Evolutionary conservation across 2,329 filamentous ascomycete genomes (phyloP).

Genomic region (Clarireedia paspali): DNA sequence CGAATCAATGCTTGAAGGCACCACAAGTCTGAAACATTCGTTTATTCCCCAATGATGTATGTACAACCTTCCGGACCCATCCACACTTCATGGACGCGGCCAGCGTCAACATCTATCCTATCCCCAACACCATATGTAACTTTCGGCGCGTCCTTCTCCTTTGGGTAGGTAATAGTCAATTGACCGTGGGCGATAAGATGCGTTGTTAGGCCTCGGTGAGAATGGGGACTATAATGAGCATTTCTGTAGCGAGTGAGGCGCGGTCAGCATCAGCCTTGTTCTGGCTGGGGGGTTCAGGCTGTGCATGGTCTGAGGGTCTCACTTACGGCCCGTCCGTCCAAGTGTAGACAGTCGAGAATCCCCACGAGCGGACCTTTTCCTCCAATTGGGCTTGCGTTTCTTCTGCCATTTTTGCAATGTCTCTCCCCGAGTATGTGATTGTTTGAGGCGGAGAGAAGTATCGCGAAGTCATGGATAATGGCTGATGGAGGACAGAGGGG

Average conservation of each 20-base stretch:
- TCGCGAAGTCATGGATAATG: not conserved
- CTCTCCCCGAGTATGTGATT: not conserved
- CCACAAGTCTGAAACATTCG: not conserved
- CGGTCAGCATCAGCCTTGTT: constrained; percentile 7
- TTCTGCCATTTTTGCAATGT: constrained; percentile 11
- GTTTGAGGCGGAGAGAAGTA: not conserved
- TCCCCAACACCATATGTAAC: constrained; percentile 52
- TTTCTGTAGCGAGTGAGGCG: constrained; percentile 39
- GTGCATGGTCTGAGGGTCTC: not conserved
- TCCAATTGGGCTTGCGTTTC: constrained; percentile 45
- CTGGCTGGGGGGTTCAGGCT: not conserved
- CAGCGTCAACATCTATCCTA: constrained; percentile 58
- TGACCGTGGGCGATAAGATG: constrained; percentile 60
- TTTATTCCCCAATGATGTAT: constrained; percentile 55
- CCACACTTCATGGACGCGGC: constrained; percentile 61
- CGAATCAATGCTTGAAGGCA: too few species aligned
- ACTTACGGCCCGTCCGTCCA: constrained; percentile 65
- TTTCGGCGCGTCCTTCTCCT: constrained; percentile 46
- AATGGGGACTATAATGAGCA: constrained; percentile 60
- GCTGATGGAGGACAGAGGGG: too few species aligned
- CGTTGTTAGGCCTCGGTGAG: constrained; percentile 56
- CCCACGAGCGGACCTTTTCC: constrained; percentile 58
- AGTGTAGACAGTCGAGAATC: constrained; percentile 61
- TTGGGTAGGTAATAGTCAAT: constrained; percentile 59
- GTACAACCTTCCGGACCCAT: constrained; percentile 59